phyloP scores from a whole-genome alignment of 2,329 filamentous ascomycete genomes.

The Alternaria tenuissima region DNA sequence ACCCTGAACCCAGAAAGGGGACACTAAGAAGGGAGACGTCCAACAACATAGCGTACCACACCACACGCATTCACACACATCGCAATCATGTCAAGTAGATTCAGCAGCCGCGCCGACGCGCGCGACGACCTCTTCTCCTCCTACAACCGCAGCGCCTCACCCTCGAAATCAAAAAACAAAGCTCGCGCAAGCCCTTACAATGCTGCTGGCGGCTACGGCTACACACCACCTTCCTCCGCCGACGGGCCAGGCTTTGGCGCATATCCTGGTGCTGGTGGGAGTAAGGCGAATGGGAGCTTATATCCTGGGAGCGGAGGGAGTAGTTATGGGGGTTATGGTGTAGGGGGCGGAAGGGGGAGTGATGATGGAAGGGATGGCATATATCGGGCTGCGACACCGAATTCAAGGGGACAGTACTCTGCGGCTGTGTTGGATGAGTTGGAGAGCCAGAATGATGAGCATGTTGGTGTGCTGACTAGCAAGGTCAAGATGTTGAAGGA shows the following conservation, averaged over 20 bases:
- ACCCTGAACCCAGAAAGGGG: neutral
- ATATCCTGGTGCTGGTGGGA: conserved; percentile 40
- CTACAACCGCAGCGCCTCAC: conserved; percentile 50
- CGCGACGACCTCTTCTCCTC: conserved; percentile 52
- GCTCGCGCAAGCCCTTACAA: conserved; percentile 31
- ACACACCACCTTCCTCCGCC: conserved; percentile 23
- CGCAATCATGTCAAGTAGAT: conserved; percentile 39
- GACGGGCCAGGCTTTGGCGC: conserved; percentile 40
- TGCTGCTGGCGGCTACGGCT: conserved; percentile 34
- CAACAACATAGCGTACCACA: neutral
- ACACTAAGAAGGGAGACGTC: neutral
- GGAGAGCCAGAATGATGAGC: conserved; percentile 92
- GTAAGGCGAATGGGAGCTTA: conserved; percentile 15
- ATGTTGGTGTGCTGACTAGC: conserved; percentile 87
- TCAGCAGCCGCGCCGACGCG: conserved; percentile 37
- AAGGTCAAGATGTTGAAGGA: conserved; percentile 91
- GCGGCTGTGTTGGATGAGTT: conserved; percentile 90
- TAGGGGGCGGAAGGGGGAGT: conserved; percentile 9
- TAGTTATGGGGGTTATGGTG: conserved; percentile 11
- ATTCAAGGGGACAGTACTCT: conserved; percentile 83
- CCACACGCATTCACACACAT: neutral
- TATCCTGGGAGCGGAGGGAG: conserved; percentile 15
- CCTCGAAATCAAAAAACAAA: conserved; percentile 46
- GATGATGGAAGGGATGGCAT: neutral
- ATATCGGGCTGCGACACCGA: conserved; percentile 56